Percentiles rank a stretch among this genome's conserved stretches.
These are phyloP conservation scores for Aspergillus aculeatinus DNA, from an alignment of 2,329 filamentous ascomycete genomes.

Conservation along the genomic window DNA sequence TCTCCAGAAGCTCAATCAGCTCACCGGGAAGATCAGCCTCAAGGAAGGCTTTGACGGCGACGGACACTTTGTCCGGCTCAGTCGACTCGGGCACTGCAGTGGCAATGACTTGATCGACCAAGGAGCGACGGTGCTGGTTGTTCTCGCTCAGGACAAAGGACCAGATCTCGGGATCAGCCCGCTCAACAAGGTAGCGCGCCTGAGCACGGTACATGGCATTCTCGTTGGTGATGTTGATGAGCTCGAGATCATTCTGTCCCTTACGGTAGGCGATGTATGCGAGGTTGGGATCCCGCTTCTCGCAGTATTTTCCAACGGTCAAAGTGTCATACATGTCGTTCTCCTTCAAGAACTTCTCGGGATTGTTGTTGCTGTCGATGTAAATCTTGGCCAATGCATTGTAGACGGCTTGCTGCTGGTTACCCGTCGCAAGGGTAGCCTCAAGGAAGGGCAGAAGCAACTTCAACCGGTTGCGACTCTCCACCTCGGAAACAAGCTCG, in stretches of 20 bases:
- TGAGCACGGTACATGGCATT: slow-evolving; percentile 99
- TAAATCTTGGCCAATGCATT: slow-evolving; percentile 99
- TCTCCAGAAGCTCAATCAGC: slow-evolving; percentile 95
- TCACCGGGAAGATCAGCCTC: slow-evolving; percentile 87
- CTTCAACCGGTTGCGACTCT: slow-evolving; percentile 92
- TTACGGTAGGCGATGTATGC: slow-evolving; percentile 94
- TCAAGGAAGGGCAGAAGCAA: slow-evolving; percentile 94
- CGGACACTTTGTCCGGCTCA: slow-evolving; percentile 90
- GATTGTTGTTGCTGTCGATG: slow-evolving; percentile 97
- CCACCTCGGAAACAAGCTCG: slow-evolving; percentile 90
- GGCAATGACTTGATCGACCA: slow-evolving; percentile 94
- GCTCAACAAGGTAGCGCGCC: slow-evolving; percentile 88
- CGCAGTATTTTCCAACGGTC: slow-evolving; percentile 93
- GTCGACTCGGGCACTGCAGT: slow-evolving; percentile 91
- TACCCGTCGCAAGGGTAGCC: slow-evolving; percentile 81
- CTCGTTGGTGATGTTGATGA: slow-evolving; percentile 97
- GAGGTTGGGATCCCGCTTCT: slow-evolving; percentile 95
- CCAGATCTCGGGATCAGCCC: slow-evolving; percentile 89
- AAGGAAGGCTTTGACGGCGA: slow-evolving; percentile 91
- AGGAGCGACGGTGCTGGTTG: slow-evolving; percentile 89
- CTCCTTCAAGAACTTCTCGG: slow-evolving; percentile 94
- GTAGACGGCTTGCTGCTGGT: slow-evolving; percentile 94
- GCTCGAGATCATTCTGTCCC: slow-evolving; percentile 93
- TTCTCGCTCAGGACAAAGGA: slow-evolving; percentile 90
- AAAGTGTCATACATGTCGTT: slow-evolving; percentile 96